Evolutionary conservation across 2,329 filamentous ascomycete genomes (phyloP).

Genomic region (Aspergillus sp.): DNA sequence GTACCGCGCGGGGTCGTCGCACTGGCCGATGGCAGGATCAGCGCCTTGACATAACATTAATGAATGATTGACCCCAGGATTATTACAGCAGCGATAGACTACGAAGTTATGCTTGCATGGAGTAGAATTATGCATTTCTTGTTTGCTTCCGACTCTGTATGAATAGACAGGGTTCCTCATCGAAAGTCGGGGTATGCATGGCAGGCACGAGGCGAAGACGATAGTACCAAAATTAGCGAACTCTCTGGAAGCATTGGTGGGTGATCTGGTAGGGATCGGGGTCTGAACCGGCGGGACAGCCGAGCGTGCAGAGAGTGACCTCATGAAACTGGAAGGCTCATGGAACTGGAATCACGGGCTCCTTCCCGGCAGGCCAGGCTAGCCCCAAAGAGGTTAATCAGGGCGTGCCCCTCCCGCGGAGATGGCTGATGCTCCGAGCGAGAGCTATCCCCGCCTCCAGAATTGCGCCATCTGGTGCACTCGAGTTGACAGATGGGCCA

Average conservation of each 20-base stretch:
- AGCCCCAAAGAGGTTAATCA: too few species aligned
- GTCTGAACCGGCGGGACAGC: conserved; percentile 1
- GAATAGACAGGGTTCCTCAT: neutral
- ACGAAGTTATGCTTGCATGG: neutral
- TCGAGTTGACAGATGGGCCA: neutral
- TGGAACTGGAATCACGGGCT: neutral
- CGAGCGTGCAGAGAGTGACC: neutral
- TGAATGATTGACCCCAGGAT: neutral
- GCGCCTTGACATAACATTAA: conserved; percentile 4
- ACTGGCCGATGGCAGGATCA: conserved; percentile 13
- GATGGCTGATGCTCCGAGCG: conserved; percentile 1
- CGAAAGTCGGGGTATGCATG: neutral
- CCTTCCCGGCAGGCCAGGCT: too few species aligned
- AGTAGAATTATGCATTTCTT: neutral
- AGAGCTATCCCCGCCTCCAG: conserved; percentile 6
- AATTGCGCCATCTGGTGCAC: neutral
- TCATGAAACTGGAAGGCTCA: neutral
- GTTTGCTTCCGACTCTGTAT: neutral
- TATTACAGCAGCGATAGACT: neutral
- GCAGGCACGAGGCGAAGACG: neutral
- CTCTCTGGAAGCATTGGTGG: neutral
- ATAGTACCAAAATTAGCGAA: neutral
- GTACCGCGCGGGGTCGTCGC: conserved; percentile 7
- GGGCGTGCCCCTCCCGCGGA: neutral
- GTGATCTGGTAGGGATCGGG: neutral